Percentiles rank a stretch among this genome's conserved stretches.
phyloP scores from a whole-genome alignment of 2,329 filamentous ascomycete species.

The Paecilomyces niveus region DNA sequence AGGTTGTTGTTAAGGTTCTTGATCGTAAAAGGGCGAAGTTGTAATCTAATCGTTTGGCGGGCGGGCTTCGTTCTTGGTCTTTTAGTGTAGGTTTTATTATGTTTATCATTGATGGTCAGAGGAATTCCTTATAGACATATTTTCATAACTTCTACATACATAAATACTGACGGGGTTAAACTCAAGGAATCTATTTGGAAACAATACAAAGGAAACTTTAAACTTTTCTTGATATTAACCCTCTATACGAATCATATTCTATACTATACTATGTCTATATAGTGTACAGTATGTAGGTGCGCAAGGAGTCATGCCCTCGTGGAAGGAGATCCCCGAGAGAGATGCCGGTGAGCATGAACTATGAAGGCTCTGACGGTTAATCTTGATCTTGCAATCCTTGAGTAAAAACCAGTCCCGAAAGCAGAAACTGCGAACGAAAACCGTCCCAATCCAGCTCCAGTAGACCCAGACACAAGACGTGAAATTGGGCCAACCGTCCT shows the following conservation, averaged over 20 bases:
- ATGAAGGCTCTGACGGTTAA: slow-evolving; percentile 34
- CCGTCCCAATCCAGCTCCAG: slow-evolving; percentile 1
- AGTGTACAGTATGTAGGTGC: slow-evolving; percentile 27
- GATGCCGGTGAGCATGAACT: slow-evolving; percentile 35
- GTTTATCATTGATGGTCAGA: no score
- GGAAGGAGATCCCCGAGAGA: slow-evolving; percentile 9
- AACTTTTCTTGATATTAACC: no score
- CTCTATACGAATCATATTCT: background rate
- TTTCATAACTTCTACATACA: no score
- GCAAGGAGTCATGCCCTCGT: slow-evolving; percentile 43
- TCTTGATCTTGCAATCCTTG: slow-evolving; percentile 29
- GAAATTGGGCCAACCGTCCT: slow-evolving; percentile 30
- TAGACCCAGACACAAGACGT: slow-evolving; percentile 36
- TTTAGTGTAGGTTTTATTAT: no score
- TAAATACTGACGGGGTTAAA: no score
- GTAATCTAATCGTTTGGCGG: slow-evolving; percentile 15
- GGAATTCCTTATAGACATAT: no score
- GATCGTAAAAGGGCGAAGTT: slow-evolving; percentile 56
- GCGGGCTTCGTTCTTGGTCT: no score
- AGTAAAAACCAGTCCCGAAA: background rate
- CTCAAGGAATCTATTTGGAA: background rate
- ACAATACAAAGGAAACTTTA: background rate
- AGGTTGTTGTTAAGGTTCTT: slow-evolving; percentile 83
- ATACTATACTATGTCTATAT: background rate
- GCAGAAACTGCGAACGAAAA: slow-evolving; percentile 3